A percentile compares a stretch with the other conserved stretches of the same genome.
phyloP scores from a whole-genome alignment of 2,329 filamentous ascomycete genomes.

The Drechslerella coelobrocha region DNA sequence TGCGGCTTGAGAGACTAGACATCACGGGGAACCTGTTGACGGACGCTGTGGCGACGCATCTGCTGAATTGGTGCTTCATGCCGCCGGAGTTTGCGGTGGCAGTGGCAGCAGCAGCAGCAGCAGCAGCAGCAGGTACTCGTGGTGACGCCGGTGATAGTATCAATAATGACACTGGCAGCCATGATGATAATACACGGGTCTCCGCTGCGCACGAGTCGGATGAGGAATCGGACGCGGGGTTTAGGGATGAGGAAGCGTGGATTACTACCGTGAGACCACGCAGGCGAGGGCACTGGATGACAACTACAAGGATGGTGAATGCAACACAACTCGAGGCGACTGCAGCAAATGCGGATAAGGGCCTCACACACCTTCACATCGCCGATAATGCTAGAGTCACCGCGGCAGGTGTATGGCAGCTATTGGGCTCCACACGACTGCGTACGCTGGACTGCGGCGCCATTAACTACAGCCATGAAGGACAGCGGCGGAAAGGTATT shows the following conservation, averaged over 20 bases:
- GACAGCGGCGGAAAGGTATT: constrained; percentile 4
- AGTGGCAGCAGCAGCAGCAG: neutral
- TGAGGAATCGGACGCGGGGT: constrained; percentile 30
- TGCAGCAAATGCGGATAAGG: constrained; percentile 7
- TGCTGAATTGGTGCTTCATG: constrained; percentile 52
- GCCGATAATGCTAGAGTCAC: constrained; percentile 50
- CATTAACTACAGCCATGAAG: neutral
- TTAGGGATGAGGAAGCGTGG: constrained; percentile 39
- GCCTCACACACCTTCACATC: constrained; percentile 51
- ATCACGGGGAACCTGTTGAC: constrained; percentile 51
- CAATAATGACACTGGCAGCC: too few species aligned
- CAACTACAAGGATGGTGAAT: too few species aligned
- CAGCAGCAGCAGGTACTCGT: neutral
- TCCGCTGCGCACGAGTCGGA: constrained; percentile 33
- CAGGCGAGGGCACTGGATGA: neutral
- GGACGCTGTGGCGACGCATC: constrained; percentile 29
- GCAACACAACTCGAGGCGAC: too few species aligned
- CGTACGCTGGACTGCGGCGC: constrained; percentile 50
- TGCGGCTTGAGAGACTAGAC: constrained; percentile 50
- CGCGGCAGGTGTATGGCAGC: constrained; percentile 11
- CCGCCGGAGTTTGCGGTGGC: constrained; percentile 52
- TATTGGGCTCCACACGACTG: constrained; percentile 51
- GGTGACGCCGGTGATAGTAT: too few species aligned
- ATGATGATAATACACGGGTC: too few species aligned
- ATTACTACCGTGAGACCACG: constrained; percentile 27